Evolutionary conservation across 331 rosid species (phyloP), one percentile per base, ranked within the genome.

Genomic region (Spiraea crenata): DNA sequence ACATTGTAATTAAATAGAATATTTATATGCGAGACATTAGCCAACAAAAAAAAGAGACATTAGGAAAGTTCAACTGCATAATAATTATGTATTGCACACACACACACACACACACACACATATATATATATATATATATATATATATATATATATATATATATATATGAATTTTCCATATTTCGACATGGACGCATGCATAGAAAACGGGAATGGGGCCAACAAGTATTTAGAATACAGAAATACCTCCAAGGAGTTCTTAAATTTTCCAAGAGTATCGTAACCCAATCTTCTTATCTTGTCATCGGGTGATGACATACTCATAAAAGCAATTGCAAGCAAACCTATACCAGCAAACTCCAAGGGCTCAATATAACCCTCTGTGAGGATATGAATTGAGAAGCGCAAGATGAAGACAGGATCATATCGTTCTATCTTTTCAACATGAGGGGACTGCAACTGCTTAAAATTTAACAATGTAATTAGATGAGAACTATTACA

Each of bases 241-340:
- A 40, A 59, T 76, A 89, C 98, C 99, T 93, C 92, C 79, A 89
- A 70, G 4, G 80, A 81, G 45, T 82, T 65, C 80, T 87, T 83
- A 58, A 87, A 82, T 73, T 46, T 74, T 78, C 59, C 88, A 78
- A 91, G 88, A 71, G 91, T 72, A 49, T 76, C 85, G 14, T 87
- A 87, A 71, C 92, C 96, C 85, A 89, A 83, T 83, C 64, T 89
- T 83, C 99, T 84, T 63, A 93, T 80, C 68, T 80, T 84, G 3
- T 60, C 74, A 63, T 89, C 83, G 42, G 87, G 83, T 65, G 99
- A 91, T 78, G 99, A 88, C 85, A 93, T 69, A 79, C 99, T 81
- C 72, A 84, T 82, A 74, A 93, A 87, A 51, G 92, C 89, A 74
- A 93, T 74, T 61, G 92, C 97, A 71, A 93, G 99, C 85, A 93